Evolutionary conservation across 2,329 filamentous ascomycete genomes (phyloP).

Genomic region (Fusarium subtropicale): DNA sequence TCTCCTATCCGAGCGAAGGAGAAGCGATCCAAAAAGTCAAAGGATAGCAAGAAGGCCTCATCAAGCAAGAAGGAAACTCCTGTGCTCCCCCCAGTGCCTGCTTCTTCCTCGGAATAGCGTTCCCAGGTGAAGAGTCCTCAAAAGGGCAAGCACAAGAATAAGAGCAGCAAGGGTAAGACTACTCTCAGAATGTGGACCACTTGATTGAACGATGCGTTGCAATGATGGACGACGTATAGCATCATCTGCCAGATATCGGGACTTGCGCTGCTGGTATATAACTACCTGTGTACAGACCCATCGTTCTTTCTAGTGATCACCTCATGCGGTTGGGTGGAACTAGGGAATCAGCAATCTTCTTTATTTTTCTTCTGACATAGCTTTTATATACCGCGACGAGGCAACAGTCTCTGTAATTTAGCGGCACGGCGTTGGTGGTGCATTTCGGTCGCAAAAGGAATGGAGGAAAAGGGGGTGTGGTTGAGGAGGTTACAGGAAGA

Average conservation of each 20-base stretch:
- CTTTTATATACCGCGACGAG: slow-evolving; percentile 45
- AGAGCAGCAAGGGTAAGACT: not conserved
- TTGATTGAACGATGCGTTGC: not conserved
- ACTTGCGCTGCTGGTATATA: not conserved
- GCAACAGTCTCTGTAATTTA: slow-evolving; percentile 42
- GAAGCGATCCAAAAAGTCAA: slow-evolving; percentile 50
- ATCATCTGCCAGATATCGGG: not conserved
- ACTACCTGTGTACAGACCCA: not conserved
- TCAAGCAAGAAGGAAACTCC: slow-evolving; percentile 47
- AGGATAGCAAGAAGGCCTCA: slow-evolving; percentile 40
- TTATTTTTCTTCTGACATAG: slow-evolving; percentile 36
- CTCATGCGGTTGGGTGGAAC: slow-evolving; percentile 8
- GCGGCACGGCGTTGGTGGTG: slow-evolving; percentile 48
- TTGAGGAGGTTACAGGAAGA: not conserved
- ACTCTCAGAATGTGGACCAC: not conserved
- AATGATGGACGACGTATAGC: not conserved
- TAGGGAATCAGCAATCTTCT: slow-evolving; percentile 5
- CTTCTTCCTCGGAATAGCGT: slow-evolving; percentile 43
- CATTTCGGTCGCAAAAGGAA: slow-evolving; percentile 36
- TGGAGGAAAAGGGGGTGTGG: slow-evolving; percentile 10
- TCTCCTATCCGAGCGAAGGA: slow-evolving; percentile 45
- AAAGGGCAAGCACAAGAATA: slow-evolving; percentile 5
- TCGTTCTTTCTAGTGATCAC: not conserved
- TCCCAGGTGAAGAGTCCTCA: slow-evolving; percentile 2
- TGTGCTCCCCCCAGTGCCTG: slow-evolving; percentile 43